Base-by-base conservation (phyloP, 2,329 filamentous ascomycete genomes). In the Aspergillus transmontanensis region DNA sequence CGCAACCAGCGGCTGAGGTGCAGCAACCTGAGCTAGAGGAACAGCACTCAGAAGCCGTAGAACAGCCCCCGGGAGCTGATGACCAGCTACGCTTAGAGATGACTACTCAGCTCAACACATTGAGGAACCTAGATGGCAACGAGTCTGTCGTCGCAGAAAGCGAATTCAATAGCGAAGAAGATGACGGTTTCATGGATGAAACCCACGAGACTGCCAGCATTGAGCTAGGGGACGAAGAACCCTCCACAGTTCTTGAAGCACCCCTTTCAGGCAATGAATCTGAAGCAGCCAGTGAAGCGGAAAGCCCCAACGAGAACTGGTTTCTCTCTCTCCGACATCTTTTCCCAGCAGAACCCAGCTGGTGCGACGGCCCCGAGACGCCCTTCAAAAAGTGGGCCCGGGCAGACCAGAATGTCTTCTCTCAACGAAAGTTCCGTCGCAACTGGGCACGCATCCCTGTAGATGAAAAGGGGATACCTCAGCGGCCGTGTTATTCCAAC, bases 341-440 rank as follows among this genome's bases (percentile, higher is more conserved):
- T 4, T 63, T 59, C n/a, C 60, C 67, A n/a, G 64, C 61, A 11
- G 64, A 62, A 7, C 67, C 69, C 7, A 59, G 65, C 0, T 79
- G 75, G 77, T 75, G 72, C 11, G 73, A 77, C 36, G 68, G 72
- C 46, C 70, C 69, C 2, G 72, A 76, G 58, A 81, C 79, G 1
- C 75, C 77, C 1, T 78, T 80, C 63, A 80, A 79, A 62, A 63
- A 62, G 7, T 81, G 76, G 73, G 75, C 73, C 14, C 66, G 72
- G 39, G 71, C 71, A 3, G 74, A 78, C 57, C 70, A 73, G 51
- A 75, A 77, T 23, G 66, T 77, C 23, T 61, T 71, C 16, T 61
- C 56, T 26, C 76, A 79, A 53, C 69, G 74, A 3, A 48, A 46
- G 14, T 62, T 64, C 30, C 72, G 68, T 43, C 73, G 73, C 21